These are phyloP conservation scores for Ogataea nonfermentans DNA, from an alignment of 805 yeast genomes.

Conservation along the genomic window DNA sequence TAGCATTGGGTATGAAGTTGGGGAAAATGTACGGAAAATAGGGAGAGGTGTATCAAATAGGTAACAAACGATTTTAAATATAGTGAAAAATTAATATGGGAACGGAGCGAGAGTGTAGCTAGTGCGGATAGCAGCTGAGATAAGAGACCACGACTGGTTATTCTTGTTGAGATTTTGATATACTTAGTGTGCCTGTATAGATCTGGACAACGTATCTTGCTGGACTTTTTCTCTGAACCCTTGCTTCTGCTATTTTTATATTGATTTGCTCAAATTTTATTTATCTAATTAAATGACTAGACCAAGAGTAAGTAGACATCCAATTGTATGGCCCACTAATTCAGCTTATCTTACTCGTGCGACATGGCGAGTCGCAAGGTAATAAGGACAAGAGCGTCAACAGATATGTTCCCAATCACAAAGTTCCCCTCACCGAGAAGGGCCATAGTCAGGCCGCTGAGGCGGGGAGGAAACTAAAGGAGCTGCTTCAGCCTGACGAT, in stretches of 20 bases:
- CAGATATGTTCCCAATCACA: constrained; percentile 74
- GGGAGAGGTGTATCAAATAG: neutral
- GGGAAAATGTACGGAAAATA: constrained; percentile 34
- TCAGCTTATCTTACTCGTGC: constrained; percentile 65
- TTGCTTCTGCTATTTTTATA: neutral
- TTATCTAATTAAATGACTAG: constrained; percentile 33
- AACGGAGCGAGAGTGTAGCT: too few relatives aligned
- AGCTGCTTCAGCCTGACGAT: constrained; percentile 41
- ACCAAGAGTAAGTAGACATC: constrained; percentile 39
- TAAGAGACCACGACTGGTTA: too few relatives aligned
- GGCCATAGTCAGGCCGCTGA: constrained; percentile 65
- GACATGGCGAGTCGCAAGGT: constrained; percentile 94
- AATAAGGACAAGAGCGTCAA: constrained; percentile 84
- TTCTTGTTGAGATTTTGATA: too few relatives aligned
- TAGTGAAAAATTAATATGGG: neutral
- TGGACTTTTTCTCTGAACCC: neutral
- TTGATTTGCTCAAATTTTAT: neutral
- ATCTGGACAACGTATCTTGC: neutral
- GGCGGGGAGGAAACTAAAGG: constrained; percentile 53
- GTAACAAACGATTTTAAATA: neutral
- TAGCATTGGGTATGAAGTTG: constrained; percentile 75
- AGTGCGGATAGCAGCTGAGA: too few relatives aligned
- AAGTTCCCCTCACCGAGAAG: constrained; percentile 64
- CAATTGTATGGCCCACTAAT: constrained; percentile 14
- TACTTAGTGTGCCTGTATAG: too few relatives aligned